A percentile compares a stretch with the other conserved stretches of the same genome.
These are phyloP conservation scores for Komagataella pseudopastoris DNA, from an alignment of 805 yeast genomes.

Conservation along the genomic window DNA sequence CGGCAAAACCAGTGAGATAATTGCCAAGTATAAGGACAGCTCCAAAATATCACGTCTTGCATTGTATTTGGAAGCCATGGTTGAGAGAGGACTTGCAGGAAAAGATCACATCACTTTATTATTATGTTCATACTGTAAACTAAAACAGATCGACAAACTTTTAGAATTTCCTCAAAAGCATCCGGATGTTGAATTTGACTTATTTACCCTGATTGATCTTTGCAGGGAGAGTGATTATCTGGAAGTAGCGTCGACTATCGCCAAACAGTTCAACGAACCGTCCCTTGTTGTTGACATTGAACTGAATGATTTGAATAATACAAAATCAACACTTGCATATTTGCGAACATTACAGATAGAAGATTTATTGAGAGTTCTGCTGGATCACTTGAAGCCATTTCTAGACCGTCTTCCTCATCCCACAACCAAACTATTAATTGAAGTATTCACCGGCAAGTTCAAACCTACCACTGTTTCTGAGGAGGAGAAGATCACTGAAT, in stretches of 20 bases:
- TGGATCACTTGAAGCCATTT: slow-evolving; percentile 38
- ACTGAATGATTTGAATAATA: slow-evolving; percentile 49
- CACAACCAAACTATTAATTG: slow-evolving; percentile 70
- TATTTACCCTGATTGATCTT: slow-evolving; percentile 50
- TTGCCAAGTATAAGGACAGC: slow-evolving; percentile 68
- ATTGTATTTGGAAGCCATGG: slow-evolving; percentile 46
- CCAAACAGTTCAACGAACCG: slow-evolving; percentile 61
- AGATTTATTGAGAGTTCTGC: slow-evolving; percentile 59
- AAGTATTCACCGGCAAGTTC: slow-evolving; percentile 81
- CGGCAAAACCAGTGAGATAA: slow-evolving; percentile 61
- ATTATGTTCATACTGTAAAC: slow-evolving; percentile 67
- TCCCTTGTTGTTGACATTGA: slow-evolving; percentile 65
- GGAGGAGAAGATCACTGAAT: slow-evolving; percentile 1
- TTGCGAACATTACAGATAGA: slow-evolving; percentile 59
- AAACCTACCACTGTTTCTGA: slow-evolving; percentile 22
- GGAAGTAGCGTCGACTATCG: slow-evolving; percentile 53
- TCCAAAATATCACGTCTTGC: slow-evolving; percentile 55
- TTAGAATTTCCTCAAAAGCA: slow-evolving; percentile 34
- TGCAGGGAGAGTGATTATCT: slow-evolving; percentile 63
- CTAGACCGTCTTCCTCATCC: slow-evolving; percentile 63
- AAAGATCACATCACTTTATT: slow-evolving; percentile 74
- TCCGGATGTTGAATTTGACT: slow-evolving; percentile 39
- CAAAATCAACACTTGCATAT: slow-evolving; percentile 46
- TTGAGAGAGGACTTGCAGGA: slow-evolving; percentile 41
- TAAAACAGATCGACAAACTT: slow-evolving; percentile 47